Base-by-base conservation (phyloP, 352 stramenopile species). In the Phytophthora fragariae region DNA sequence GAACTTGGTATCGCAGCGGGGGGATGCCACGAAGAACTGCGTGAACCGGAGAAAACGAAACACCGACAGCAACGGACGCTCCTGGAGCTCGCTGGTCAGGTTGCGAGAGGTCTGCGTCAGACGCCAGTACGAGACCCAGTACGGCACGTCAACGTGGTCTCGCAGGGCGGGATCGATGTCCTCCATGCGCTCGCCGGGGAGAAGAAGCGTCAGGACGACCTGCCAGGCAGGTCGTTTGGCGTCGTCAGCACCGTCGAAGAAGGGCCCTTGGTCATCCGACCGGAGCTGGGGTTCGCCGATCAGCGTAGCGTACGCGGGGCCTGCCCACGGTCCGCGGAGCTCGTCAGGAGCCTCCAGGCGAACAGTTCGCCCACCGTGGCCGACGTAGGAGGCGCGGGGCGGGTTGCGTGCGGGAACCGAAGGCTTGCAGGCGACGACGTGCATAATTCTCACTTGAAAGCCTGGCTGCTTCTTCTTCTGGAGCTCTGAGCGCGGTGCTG, bases 1-100 rank as follows among this genome's bases (percentile, higher is more conserved):
- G 10, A 64, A 54, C 54, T 70, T 70, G 31, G 55, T 62, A 4
- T 63, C 54, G 19, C 14, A n/a, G 7, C 41, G 29, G 7, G 55
- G 62, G 0, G 52, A n/a, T 8, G 55, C 29, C 7, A 59, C 55
- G 7, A 65, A 65, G 33, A 35, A 70, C 19, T 54, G 3, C 1
- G 64, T 64, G 55, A 70, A 65, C 1, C 55, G 46, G 5, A 65
- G 12, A 35, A 70, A 65, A 1, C 55, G 56, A 14, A 71, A 71
- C 0, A 71, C 55, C 0, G 64, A 56, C 46, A 59, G 56, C 9
- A 71, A 4, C 41, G 44, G 55, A 7, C 47, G 46, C 55, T 71
- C 56, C 33, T 15, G 44, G 55, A 71, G 55, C 33, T 65, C 46
- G 9, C 2, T 9, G 2, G 54, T 5, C 1, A 70, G 4, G 24